Evolutionary conservation across 139 green algal genomes (phyloP).

Genomic region (Chlorella sp.): DNA sequence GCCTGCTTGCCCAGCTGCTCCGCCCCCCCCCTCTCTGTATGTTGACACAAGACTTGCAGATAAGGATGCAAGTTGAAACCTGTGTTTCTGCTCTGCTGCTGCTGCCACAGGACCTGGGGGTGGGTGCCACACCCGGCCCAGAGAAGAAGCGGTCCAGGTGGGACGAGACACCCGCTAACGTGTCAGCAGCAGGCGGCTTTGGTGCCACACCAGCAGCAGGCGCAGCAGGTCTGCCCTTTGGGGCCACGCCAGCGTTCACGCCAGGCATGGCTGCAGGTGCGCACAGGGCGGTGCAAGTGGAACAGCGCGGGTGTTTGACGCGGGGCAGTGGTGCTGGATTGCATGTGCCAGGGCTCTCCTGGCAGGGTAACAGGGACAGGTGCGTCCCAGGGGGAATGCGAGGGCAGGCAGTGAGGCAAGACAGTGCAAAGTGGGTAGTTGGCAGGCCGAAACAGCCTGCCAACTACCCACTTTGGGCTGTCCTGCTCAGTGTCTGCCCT

Average conservation of each 20-base stretch:
- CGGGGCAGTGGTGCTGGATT: neutral
- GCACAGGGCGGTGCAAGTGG: neutral
- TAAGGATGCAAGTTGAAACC: no score
- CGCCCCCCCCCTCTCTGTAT: no score
- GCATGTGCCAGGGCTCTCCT: conserved; percentile 2
- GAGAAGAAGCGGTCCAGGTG: conserved; percentile 64
- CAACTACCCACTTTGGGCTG: neutral
- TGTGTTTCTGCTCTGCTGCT: no score
- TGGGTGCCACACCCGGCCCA: conserved; percentile 9
- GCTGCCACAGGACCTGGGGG: conserved; percentile 26
- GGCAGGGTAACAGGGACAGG: neutral
- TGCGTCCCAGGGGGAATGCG: neutral
- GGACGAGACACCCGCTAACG: conserved; percentile 81
- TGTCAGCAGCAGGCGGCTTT: no score
- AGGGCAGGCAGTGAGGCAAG: neutral
- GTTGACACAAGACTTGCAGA: no score
- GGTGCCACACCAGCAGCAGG: conserved; percentile 31
- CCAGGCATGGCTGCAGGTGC: conserved; percentile 37
- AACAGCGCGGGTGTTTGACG: neutral
- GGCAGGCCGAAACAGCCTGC: neutral
- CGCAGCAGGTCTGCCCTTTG: conserved; percentile 27
- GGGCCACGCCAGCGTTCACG: conserved; percentile 43
- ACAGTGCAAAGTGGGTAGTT: neutral
- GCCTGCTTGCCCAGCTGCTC: no score
- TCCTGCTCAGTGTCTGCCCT: neutral